Base-by-base conservation (phyloP, 371 early-diverging fungal genomes). In the Paraphysoderma sedebokerense region DNA sequence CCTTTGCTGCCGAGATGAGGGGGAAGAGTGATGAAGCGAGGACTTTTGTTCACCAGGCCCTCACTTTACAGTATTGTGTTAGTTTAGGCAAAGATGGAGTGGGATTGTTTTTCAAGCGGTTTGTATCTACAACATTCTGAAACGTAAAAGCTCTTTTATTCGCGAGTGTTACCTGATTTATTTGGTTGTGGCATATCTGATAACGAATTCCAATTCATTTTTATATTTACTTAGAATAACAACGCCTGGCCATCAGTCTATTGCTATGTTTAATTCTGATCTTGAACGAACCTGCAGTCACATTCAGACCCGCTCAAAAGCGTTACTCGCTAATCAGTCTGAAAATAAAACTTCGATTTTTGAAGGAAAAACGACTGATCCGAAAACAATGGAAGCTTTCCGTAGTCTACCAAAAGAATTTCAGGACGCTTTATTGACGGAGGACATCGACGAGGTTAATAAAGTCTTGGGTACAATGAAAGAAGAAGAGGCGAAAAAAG, bases 71-170 rank as follows among this genome's bases (percentile, higher is more conserved):
- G 48, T 90, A 90, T 53, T 82, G 82, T 51, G 74, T 74, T 8
- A 68, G 81, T 37, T 69, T 91, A 31, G 91, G 92, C 33, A 60
- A 70, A 45, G 80, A 87, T 50, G 93, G 93, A 19, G 70, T 85
- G 12, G 63, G 63, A n/a, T 60, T 84, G n/a, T 92, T 92, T 57
- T 89, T 88, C 60, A 57, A 67, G 35, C 76, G 81, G 79, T 79
- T 66, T 54, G 58, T 9, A 8, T n/a, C n/a, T n/a, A n/a, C n/a
- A n/a, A n/a, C n/a, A n/a, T n/a, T n/a, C n/a, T n/a, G n/a, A n/a
- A n/a, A n/a, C n/a, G n/a, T n/a, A n/a, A n/a, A n/a, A n/a, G n/a
- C n/a, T n/a, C n/a, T n/a, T n/a, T n/a, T n/a, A n/a, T n/a, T n/a
- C n/a, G n/a, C 26, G 34, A 32, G 44, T 22, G 31, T 39, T 24